Conservation (phyloP, 306 rosid species). For the Lithocarpus polystachyus region DNA sequence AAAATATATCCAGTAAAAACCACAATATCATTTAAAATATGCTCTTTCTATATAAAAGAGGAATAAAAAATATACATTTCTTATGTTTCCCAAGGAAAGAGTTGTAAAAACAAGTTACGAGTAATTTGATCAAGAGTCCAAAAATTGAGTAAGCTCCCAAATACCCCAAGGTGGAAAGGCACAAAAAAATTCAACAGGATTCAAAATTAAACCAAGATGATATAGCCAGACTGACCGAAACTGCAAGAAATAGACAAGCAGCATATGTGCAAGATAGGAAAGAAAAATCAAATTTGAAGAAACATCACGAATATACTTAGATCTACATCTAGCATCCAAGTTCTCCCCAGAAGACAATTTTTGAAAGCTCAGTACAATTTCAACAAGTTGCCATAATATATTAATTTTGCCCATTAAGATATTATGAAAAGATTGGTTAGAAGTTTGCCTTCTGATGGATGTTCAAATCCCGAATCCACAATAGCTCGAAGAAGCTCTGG, state of each 20-base stretch:
- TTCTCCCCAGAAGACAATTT: neutral
- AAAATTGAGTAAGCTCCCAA: neutral
- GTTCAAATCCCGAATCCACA: slow-evolving; percentile 81
- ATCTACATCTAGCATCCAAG: neutral
- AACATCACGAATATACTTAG: neutral
- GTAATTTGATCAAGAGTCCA: neutral
- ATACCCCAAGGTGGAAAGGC: neutral
- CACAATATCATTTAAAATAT: neutral
- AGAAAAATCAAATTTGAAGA: neutral
- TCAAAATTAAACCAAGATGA: neutral
- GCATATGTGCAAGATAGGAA: neutral
- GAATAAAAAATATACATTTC: neutral
- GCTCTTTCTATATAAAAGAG: neutral
- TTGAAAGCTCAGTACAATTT: neutral
- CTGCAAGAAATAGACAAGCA: neutral
- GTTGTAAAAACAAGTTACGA: neutral
- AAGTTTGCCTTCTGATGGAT: slow-evolving; percentile 81
- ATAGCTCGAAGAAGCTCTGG: slow-evolving; percentile 84
- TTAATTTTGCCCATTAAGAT: neutral
- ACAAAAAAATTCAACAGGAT: neutral
- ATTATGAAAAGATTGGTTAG: neutral
- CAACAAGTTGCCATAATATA: neutral
- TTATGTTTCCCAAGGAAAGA: neutral
- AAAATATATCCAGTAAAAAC: neutral
- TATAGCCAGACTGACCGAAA: neutral